A percentile compares a stretch with the other conserved stretches of the same genome.
Conservation (phyloP, 495 filamentous ascomycete genomes). For the Hypoxylon rickii region DNA sequence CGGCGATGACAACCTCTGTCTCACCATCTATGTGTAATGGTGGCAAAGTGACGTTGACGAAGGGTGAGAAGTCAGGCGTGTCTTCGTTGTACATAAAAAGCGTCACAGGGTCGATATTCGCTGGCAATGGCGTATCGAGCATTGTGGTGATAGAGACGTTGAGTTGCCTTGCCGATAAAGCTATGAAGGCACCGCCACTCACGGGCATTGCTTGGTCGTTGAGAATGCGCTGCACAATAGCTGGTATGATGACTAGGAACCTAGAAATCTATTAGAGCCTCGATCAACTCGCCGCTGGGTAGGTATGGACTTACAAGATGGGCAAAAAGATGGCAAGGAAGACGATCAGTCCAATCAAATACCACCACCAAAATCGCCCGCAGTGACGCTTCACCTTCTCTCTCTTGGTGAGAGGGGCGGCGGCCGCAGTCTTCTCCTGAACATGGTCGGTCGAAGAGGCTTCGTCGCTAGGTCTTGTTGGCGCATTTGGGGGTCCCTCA, state of each 20-base stretch:
- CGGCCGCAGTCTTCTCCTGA: constrained; percentile 35
- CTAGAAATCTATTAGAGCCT: constrained; percentile 24
- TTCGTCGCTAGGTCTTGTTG: constrained; percentile 20
- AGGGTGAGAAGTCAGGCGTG: constrained; percentile 39
- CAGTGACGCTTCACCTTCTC: constrained; percentile 43
- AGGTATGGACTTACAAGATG: constrained; percentile 46
- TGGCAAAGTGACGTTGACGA: constrained; percentile 42
- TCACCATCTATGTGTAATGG: constrained; percentile 41
- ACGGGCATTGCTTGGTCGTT: constrained; percentile 46
- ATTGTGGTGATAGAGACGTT: constrained; percentile 45
- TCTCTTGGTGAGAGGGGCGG: constrained; percentile 33
- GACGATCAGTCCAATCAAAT: constrained; percentile 43
- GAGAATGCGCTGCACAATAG: constrained; percentile 50
- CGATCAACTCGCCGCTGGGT: background rate
- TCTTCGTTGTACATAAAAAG: constrained; percentile 47
- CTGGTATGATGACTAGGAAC: constrained; percentile 46
- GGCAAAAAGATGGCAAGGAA: constrained; percentile 51
- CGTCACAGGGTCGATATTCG: constrained; percentile 41
- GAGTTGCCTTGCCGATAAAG: constrained; percentile 40
- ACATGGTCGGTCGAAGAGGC: constrained; percentile 32
- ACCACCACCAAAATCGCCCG: constrained; percentile 50
- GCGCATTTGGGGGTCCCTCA: constrained; percentile 17
- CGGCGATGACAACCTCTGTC: constrained; percentile 41
- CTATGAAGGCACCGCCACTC: constrained; percentile 42
- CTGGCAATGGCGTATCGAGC: constrained; percentile 43